A percentile compares a stretch with the other conserved stretches of the same genome.
Conservation (phyloP, 176 grass and related monocot genomes). For the Cocos nucifera region DNA sequence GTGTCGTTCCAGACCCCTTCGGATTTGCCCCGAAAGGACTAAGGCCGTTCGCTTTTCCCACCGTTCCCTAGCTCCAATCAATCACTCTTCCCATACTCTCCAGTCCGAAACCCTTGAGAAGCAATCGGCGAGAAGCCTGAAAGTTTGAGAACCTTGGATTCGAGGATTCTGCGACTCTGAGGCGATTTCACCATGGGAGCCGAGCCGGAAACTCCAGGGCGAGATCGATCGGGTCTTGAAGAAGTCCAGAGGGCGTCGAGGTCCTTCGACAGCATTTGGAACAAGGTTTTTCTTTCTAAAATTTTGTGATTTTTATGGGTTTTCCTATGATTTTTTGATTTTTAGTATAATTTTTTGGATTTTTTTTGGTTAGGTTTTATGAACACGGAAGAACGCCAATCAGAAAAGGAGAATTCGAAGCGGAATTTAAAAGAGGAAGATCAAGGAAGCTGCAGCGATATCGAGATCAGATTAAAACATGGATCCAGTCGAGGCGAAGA, state of each 20-base stretch:
- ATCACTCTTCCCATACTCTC: no score
- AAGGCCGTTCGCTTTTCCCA: no score
- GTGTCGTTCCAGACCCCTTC: no score
- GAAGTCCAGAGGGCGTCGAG: constrained; percentile 99
- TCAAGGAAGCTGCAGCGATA: constrained; percentile 98
- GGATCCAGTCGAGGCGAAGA: constrained; percentile 99
- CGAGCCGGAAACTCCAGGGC: constrained; percentile 86
- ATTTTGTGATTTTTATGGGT: not conserved
- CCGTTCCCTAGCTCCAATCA: no score
- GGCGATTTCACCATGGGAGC: constrained; percentile 59
- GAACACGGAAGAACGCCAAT: constrained; percentile 96
- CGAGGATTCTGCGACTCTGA: not conserved
- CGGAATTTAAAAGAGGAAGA: constrained; percentile 98
- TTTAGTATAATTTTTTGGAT: not conserved
- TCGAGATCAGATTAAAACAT: constrained; percentile 98
- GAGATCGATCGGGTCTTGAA: constrained; percentile 99
- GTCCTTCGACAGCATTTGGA: constrained; percentile 46
- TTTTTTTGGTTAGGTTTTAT: constrained; percentile 50
- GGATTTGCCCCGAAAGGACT: no score
- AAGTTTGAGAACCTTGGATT: not conserved
- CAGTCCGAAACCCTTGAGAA: no score
- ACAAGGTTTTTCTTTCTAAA: not conserved
- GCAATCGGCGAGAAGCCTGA: no score
- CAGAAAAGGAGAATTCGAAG: constrained; percentile 99
- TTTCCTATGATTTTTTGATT: not conserved